A percentile compares a stretch with the other conserved stretches of the same genome.
Conservation (phyloP, 257 asterid genomes). For the Anisodus tanguticus region DNA sequence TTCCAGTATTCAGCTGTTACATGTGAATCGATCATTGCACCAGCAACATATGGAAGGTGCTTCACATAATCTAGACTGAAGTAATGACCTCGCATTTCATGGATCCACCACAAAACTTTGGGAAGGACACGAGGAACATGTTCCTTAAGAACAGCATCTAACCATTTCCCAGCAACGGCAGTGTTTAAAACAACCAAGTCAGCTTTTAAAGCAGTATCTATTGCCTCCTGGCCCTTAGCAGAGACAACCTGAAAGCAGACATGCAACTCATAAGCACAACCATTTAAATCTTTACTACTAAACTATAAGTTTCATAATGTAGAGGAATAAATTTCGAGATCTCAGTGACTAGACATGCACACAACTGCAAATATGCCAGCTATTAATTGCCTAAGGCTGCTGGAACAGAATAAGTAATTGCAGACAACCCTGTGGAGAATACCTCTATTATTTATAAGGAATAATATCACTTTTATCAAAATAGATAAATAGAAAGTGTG, state of each 20-base stretch:
- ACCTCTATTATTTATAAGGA: not conserved
- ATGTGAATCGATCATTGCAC: constrained; percentile 97
- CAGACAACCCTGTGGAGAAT: not conserved
- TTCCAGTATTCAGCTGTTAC: constrained; percentile 92
- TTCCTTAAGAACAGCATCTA: constrained; percentile 87
- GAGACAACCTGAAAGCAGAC: constrained; percentile 59
- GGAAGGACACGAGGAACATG: constrained; percentile 77
- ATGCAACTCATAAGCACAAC: constrained; percentile 3
- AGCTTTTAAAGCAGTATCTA: constrained; percentile 79
- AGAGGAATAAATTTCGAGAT: not conserved
- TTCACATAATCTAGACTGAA: constrained; percentile 92
- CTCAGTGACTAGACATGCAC: constrained; percentile 15
- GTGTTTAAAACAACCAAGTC: constrained; percentile 87
- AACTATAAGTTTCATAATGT: too few species aligned
- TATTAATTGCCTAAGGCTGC: constrained; percentile 10
- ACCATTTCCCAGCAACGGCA: constrained; percentile 98
- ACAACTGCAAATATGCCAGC: not conserved
- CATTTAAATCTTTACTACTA: not conserved
- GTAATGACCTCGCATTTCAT: constrained; percentile 99
- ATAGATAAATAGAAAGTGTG: too few species aligned
- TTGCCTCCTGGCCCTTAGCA: constrained; percentile 79
- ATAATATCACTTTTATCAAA: not conserved
- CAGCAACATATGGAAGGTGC: constrained; percentile 99
- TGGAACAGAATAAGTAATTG: not conserved
- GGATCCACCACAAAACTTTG: constrained; percentile 99